Evolutionary conservation across 495 filamentous ascomycete species (phyloP).

Genomic region (Aspergillus leporis): DNA sequence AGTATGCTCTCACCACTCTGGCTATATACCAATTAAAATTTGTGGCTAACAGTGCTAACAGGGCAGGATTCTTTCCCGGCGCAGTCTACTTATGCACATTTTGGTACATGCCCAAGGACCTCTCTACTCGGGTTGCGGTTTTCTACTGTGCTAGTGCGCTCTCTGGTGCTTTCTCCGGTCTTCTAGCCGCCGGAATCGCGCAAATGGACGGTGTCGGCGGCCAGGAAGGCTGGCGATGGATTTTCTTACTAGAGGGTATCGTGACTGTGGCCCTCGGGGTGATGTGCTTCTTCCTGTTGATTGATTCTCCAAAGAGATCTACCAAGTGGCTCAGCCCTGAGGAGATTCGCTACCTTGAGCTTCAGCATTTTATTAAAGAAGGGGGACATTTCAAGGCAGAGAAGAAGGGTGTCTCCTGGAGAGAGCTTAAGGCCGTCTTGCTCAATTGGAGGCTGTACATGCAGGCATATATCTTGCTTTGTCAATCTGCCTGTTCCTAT

Average conservation of each 20-base stretch:
- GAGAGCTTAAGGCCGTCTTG: slow-evolving; percentile 24
- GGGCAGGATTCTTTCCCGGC: slow-evolving; percentile 64
- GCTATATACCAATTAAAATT: neutral
- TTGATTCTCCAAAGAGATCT: slow-evolving; percentile 27
- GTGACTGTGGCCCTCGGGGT: slow-evolving; percentile 57
- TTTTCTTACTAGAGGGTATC: slow-evolving; percentile 65
- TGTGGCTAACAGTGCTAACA: neutral
- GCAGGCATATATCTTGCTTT: slow-evolving; percentile 29
- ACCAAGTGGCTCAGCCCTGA: slow-evolving; percentile 24
- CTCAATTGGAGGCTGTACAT: slow-evolving; percentile 31
- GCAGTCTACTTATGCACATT: slow-evolving; percentile 70
- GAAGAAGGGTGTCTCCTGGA: slow-evolving; percentile 16
- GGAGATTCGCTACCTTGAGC: slow-evolving; percentile 30
- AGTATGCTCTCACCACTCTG: slow-evolving; percentile 28
- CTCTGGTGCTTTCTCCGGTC: slow-evolving; percentile 66
- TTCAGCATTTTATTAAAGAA: slow-evolving; percentile 33
- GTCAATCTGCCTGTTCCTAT: slow-evolving; percentile 29
- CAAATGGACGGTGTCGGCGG: slow-evolving; percentile 64
- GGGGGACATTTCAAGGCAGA: slow-evolving; percentile 13
- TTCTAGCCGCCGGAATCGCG: slow-evolving; percentile 67
- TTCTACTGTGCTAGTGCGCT: slow-evolving; percentile 62
- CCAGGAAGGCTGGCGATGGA: slow-evolving; percentile 70
- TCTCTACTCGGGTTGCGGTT: slow-evolving; percentile 48
- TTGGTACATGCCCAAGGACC: slow-evolving; percentile 58
- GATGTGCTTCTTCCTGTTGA: slow-evolving; percentile 52